Evolutionary conservation across 371 early-diverging fungal genomes (phyloP).

Genomic region (Mortierella sp.): DNA sequence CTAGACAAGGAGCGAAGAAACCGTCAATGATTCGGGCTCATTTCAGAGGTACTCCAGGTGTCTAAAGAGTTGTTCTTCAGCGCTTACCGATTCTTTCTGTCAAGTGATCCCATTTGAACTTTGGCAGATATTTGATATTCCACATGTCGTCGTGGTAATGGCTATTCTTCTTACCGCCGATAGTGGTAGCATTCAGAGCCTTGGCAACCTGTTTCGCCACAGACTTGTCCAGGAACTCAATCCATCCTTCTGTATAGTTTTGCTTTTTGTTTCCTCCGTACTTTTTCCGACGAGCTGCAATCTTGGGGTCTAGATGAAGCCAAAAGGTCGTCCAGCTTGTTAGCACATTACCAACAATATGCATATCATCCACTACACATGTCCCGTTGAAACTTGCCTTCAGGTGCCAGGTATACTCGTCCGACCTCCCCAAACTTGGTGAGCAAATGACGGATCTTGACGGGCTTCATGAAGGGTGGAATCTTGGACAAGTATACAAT

Average conservation of each 20-base stretch:
- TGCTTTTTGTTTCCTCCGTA: slow-evolving; percentile 80
- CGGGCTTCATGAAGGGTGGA: slow-evolving; percentile 92
- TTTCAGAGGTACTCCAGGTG: too few relatives aligned
- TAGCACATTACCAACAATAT: too few relatives aligned
- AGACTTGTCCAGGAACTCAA: slow-evolving; percentile 93
- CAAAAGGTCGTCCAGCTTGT: not conserved
- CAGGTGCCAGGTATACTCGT: slow-evolving; percentile 87
- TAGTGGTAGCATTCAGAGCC: slow-evolving; percentile 79
- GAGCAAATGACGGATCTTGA: slow-evolving; percentile 80
- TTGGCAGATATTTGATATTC: slow-evolving; percentile 95
- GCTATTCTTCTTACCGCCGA: slow-evolving; percentile 87
- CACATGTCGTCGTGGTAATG: slow-evolving; percentile 93
- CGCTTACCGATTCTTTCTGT: slow-evolving; percentile 88
- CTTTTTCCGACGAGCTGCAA: slow-evolving; percentile 70
- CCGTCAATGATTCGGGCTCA: not conserved
- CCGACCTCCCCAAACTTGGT: slow-evolving; percentile 82
- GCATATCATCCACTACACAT: too few relatives aligned
- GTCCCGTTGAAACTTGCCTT: slow-evolving; percentile 60
- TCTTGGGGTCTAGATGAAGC: slow-evolving; percentile 60
- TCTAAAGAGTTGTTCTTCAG: too few relatives aligned
- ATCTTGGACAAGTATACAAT: slow-evolving; percentile 92
- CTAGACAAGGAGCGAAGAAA: slow-evolving; percentile 49
- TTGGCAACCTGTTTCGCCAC: slow-evolving; percentile 84
- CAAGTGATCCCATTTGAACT: slow-evolving; percentile 96
- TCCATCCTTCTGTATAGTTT: slow-evolving; percentile 96